Percentiles rank a stretch among this genome's conserved stretches.
phyloP scores from a whole-genome alignment of 345 rosid species.

The Bruguiera gymnorhiza region DNA sequence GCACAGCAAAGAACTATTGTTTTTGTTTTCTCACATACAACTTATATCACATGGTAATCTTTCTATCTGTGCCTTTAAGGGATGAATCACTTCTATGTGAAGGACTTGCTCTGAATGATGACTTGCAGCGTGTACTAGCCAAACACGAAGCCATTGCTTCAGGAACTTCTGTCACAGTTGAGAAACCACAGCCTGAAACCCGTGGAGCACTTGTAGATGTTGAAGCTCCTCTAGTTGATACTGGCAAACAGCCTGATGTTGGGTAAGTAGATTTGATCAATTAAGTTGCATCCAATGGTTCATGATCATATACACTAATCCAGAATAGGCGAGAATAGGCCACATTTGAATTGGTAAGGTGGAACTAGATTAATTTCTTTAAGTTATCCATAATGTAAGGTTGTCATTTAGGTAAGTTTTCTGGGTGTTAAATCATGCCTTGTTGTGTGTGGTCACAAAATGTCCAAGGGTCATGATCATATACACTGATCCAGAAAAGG shows the following conservation, averaged over 20 bases:
- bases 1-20: neutral
- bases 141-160: conserved; percentile 85
- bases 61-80: conserved; percentile 39
- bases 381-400: neutral
- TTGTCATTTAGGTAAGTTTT: neutral
- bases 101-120: conserved; percentile 92
- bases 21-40: neutral
- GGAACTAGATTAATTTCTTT: neutral
- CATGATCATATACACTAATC: too few relatives aligned
- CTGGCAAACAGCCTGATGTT: conserved; percentile 54
- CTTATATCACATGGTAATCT: neutral
- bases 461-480: too few relatives aligned
- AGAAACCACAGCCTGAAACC: conserved; percentile 54
- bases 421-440: neutral
- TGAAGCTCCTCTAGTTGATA: conserved; percentile 68
- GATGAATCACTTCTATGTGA: conserved; percentile 88
- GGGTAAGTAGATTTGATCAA: conserved; percentile 38
- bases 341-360: neutral
- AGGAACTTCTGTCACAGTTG: conserved; percentile 45
- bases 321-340: too few relatives aligned
- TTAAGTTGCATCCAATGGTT: conserved; percentile 1
- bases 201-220: conserved; percentile 56
- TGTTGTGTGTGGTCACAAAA: too few relatives aligned
- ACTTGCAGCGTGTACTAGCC: conserved; percentile 87
- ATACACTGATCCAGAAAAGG: too few relatives aligned